A percentile compares a stretch with the other conserved stretches of the same genome.
phyloP scores from a whole-genome alignment of 768 basidiomycete species.

The Floccularia luteovirens region DNA sequence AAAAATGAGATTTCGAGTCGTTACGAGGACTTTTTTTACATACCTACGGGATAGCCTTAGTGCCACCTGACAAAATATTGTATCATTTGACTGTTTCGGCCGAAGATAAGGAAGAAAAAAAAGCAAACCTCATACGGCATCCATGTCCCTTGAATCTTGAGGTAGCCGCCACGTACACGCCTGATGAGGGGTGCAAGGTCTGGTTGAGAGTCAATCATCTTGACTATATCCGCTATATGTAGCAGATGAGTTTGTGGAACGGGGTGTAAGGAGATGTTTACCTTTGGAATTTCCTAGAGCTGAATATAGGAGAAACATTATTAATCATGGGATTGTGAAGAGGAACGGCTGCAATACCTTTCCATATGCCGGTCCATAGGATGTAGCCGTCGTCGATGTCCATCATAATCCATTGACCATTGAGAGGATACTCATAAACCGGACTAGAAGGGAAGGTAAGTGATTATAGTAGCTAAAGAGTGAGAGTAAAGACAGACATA shows the following conservation, averaged over 20 bases:
- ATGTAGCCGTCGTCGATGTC: conserved; percentile 92
- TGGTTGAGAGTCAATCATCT: conserved; percentile 88
- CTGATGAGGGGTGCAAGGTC: conserved; percentile 78
- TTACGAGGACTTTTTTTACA: conserved; percentile 5
- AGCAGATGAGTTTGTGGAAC: conserved; percentile 3
- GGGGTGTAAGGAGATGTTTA: conserved; percentile 15
- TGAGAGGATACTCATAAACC: conserved; percentile 85
- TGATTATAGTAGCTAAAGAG: conserved; percentile 10
- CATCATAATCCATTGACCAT: conserved; percentile 94
- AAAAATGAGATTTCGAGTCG: conserved; percentile 2
- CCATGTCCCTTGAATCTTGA: conserved; percentile 93
- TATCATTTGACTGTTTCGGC: conserved; percentile 3
- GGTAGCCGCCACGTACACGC: conserved; percentile 79
- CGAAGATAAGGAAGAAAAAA: conserved; percentile 4
- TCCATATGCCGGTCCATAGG: conserved; percentile 93
- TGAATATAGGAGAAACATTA: conserved; percentile 18
- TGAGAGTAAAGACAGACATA: conserved; percentile 45
- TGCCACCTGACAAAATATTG: conserved; percentile 53
- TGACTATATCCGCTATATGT: conserved; percentile 75
- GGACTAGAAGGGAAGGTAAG: conserved; percentile 35
- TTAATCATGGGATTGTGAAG: background rate
- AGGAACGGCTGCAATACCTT: conserved; percentile 41
- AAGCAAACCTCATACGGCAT: conserved; percentile 77
- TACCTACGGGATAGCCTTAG: conserved; percentile 74
- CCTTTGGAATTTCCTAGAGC: conserved; percentile 89